Evolutionary conservation across 1,139 yeast genomes (phyloP).

Genomic region (Suhomyces taliae): DNA sequence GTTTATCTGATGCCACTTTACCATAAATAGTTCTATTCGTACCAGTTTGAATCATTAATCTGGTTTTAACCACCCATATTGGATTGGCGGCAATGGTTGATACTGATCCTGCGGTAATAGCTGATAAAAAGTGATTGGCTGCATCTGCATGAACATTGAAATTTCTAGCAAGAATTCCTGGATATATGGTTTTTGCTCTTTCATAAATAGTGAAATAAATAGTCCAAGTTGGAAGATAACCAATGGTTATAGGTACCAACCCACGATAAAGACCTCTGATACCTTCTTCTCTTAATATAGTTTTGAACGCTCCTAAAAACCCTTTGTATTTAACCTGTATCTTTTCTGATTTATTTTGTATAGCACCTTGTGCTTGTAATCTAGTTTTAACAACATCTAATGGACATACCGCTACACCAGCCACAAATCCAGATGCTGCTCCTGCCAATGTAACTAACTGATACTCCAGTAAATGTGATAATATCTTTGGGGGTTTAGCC

Average conservation of each 20-base stretch:
- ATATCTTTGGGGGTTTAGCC: constrained; percentile 5
- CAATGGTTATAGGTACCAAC: constrained; percentile 83
- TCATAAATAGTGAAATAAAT: constrained; percentile 92
- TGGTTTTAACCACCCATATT: constrained; percentile 94
- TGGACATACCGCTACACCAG: constrained; percentile 50
- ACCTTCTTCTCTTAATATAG: constrained; percentile 77
- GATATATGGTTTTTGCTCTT: constrained; percentile 58
- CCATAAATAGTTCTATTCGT: constrained; percentile 13
- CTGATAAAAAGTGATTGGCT: constrained; percentile 69
- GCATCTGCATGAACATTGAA: constrained; percentile 46
- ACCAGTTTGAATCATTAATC: constrained; percentile 85
- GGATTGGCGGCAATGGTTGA: constrained; percentile 92
- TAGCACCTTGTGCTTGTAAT: constrained; percentile 45
- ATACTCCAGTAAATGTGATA: constrained; percentile 14
- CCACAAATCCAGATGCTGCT: constrained; percentile 47
- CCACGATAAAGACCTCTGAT: constrained; percentile 85
- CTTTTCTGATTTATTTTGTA: constrained; percentile 3
- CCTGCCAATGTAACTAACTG: constrained; percentile 46
- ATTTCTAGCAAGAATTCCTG: constrained; percentile 27
- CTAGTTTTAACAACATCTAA: constrained; percentile 49
- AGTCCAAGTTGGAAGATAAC: constrained; percentile 98
- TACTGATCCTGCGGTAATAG: constrained; percentile 85
- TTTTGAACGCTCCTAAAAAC: constrained; percentile 47
- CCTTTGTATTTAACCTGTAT: constrained; percentile 17
- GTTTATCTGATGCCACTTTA: constrained; percentile 14